Conservation (phyloP, 2,329 filamentous ascomycete genomes). For the Gaeumannomyces sp. region DNA sequence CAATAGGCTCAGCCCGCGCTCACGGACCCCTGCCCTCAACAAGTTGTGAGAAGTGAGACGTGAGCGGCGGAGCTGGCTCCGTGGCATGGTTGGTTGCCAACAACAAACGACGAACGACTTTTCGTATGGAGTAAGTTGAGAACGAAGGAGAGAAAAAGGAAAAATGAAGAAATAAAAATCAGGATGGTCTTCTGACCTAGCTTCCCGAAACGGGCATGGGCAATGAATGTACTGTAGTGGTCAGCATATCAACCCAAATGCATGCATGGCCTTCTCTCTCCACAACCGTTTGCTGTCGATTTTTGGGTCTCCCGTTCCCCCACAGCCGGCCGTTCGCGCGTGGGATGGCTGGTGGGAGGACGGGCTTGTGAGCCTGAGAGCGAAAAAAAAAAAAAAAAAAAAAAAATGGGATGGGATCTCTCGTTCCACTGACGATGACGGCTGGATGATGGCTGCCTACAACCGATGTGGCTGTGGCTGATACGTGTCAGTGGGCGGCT, state of each 20-base stretch:
- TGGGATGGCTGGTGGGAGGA: not conserved
- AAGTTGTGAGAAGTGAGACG: not conserved
- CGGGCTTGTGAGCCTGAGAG: no score
- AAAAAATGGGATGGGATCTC: not conserved
- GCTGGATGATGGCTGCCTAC: not conserved
- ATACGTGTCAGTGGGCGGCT: not conserved
- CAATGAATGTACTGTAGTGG: not conserved
- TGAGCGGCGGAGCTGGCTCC: not conserved
- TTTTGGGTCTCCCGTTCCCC: no score
- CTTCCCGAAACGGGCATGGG: not conserved
- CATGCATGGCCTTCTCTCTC: not conserved
- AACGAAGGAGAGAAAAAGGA: no score
- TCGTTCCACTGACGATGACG: not conserved
- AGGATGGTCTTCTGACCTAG: not conserved
- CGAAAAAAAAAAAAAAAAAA: not conserved
- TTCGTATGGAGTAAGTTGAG: no score
- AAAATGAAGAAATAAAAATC: no score
- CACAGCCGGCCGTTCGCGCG: not conserved
- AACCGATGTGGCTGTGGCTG: not conserved
- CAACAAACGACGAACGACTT: no score
- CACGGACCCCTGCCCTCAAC: not conserved
- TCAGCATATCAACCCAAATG: not conserved
- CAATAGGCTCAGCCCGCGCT: constrained; percentile 15
- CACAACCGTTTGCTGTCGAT: not conserved
- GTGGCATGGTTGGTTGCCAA: not conserved